Percentiles rank a stretch among this genome's conserved stretches.
These are phyloP conservation scores for Magnolia changhungtana DNA, from an alignment of 164 flowering plant species.

Conservation along the genomic window DNA sequence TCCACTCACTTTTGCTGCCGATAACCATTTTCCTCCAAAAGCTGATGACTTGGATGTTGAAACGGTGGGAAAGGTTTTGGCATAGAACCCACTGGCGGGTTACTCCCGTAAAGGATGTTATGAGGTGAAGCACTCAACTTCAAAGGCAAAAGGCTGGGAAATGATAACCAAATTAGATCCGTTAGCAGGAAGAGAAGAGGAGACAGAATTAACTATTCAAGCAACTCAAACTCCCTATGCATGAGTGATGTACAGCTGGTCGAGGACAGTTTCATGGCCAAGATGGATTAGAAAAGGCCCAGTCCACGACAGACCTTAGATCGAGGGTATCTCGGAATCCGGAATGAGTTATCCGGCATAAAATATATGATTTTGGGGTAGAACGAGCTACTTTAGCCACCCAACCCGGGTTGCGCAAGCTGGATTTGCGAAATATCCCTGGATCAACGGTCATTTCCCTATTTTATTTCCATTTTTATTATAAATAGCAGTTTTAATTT, in stretches of 20 bases:
- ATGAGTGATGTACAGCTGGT: neutral
- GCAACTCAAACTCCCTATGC: neutral
- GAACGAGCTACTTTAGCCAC: no score
- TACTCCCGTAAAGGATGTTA: constrained; percentile 58
- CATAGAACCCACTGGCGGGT: constrained; percentile 91
- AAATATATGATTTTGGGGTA: no score
- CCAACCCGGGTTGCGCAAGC: no score
- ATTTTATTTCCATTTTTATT: no score
- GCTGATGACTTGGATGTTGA: constrained; percentile 98
- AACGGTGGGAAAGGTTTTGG: constrained; percentile 90
- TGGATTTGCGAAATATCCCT: no score
- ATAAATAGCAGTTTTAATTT: no score
- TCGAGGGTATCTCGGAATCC: no score
- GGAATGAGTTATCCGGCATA: no score
- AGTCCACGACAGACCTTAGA: no score
- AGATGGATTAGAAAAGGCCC: no score
- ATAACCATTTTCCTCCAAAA: constrained; percentile 91
- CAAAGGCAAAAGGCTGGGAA: constrained; percentile 56
- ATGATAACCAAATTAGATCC: constrained; percentile 1
- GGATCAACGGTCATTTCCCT: no score
- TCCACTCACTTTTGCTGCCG: constrained; percentile 78
- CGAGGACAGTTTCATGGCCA: no score
- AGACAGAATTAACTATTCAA: neutral
- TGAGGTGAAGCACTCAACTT: constrained; percentile 77
- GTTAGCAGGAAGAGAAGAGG: neutral